Percentiles rank a stretch among this genome's conserved stretches.
phyloP scores from a whole-genome alignment of 169 alveolate species.

The Eimeria maxima region DNA sequence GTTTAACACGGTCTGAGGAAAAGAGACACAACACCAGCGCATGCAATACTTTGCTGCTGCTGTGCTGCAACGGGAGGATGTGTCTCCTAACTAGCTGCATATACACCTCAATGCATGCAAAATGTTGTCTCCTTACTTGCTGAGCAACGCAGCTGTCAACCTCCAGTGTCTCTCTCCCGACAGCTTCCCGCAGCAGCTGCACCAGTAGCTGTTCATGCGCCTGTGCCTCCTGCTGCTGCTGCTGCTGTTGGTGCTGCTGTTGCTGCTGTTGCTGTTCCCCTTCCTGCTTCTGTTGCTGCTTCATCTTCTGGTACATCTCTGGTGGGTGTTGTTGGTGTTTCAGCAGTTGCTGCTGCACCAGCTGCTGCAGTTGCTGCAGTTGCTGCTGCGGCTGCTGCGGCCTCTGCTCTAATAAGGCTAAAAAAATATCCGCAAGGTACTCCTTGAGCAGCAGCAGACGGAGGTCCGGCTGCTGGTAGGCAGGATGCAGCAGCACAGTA shows the following conservation, averaged over 20 bases:
- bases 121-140: no score
- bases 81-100: neutral
- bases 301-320: neutral
- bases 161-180: neutral
- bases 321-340: neutral
- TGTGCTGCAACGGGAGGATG: neutral
- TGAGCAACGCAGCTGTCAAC: slow-evolving; percentile 16
- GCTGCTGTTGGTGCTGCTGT: neutral
- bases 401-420: slow-evolving; percentile 54
- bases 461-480: slow-evolving; percentile 82
- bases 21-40: slow-evolving; percentile 4
- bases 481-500: slow-evolving; percentile 82
- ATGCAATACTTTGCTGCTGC: neutral
- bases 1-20: slow-evolving; percentile 23
- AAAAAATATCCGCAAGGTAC: slow-evolving; percentile 52
- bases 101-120: neutral
- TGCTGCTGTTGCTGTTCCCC: no score
- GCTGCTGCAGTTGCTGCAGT: slow-evolving; percentile 20
- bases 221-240: slow-evolving; percentile 11
- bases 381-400: slow-evolving; percentile 77
- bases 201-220: slow-evolving; percentile 5
- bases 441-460: slow-evolving; percentile 73
- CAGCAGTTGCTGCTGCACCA: slow-evolving; percentile 32
- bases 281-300: no score
- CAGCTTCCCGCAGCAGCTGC: slow-evolving; percentile 61